A percentile compares a stretch with the other conserved stretches of the same genome.
Evolutionary conservation across 371 early-diverging fungal species (phyloP).

Genomic region (Mucor circinelloides): DNA sequence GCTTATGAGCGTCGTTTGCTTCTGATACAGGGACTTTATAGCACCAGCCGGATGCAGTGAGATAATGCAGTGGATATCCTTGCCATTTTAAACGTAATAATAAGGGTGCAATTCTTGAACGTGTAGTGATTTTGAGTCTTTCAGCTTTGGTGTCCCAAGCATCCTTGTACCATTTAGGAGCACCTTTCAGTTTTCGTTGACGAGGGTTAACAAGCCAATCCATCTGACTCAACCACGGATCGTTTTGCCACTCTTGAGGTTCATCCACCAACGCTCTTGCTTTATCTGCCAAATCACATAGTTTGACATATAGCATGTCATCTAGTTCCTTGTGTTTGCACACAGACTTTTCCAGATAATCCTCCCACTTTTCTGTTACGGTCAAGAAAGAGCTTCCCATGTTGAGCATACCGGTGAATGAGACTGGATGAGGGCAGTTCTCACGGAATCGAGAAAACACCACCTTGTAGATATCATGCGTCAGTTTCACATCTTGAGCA

Average conservation of each 20-base stretch:
- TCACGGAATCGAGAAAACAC: conserved; percentile 73
- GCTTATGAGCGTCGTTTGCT: not conserved
- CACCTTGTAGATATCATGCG: conserved; percentile 70
- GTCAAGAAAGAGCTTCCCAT: conserved; percentile 91
- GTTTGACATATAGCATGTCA: conserved; percentile 57
- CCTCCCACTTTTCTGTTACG: conserved; percentile 77
- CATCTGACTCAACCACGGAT: conserved; percentile 88
- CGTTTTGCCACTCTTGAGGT: conserved; percentile 45
- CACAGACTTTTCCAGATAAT: conserved; percentile 63
- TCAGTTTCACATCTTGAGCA: conserved; percentile 85
- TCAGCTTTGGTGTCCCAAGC: conserved; percentile 66
- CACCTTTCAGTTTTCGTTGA: conserved; percentile 60
- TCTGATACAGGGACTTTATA: conserved; percentile 56
- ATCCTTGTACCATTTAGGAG: conserved; percentile 89
- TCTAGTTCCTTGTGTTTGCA: conserved; percentile 57
- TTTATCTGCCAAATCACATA: conserved; percentile 69
- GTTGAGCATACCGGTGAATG: conserved; percentile 89
- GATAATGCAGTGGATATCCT: conserved; percentile 79
- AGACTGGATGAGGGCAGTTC: conserved; percentile 93
- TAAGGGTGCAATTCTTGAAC: conserved; percentile 80
- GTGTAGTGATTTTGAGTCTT: conserved; percentile 66
- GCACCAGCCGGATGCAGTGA: conserved; percentile 78
- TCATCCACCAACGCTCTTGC: conserved; percentile 51
- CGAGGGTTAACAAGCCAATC: conserved; percentile 77
- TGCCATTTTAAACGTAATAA: conserved; percentile 86